Evolutionary conservation across 345 rosid species (phyloP).

Genomic region (Brassica incana): DNA sequence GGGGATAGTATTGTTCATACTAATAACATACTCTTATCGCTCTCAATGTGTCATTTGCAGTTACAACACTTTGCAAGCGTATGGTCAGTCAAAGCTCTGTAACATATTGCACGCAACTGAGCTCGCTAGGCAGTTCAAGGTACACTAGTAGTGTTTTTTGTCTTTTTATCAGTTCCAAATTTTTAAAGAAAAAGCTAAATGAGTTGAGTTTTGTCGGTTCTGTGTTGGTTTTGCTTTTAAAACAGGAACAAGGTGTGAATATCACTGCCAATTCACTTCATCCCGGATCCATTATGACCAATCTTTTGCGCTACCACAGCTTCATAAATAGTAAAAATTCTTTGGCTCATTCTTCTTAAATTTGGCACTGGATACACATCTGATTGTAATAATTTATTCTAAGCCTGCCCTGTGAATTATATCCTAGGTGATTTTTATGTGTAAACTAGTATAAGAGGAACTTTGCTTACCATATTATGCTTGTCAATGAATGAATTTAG

Average conservation of each 20-base stretch:
- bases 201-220: background rate
- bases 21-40: background rate
- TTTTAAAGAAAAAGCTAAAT: slow-evolving; percentile 8
- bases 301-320: slow-evolving; percentile 56
- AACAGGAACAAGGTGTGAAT: slow-evolving; percentile 63
- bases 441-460: too few species aligned
- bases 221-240: slow-evolving; percentile 18
- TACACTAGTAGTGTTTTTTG: slow-evolving; percentile 8
- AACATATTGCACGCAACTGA: slow-evolving; percentile 83
- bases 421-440: too few species aligned
- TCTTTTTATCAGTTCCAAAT: background rate
- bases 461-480: background rate
- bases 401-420: too few species aligned
- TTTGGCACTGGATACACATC: background rate
- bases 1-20: slow-evolving; percentile 6
- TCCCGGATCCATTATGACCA: slow-evolving; percentile 69
- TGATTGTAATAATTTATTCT: background rate
- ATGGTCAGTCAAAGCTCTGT: slow-evolving; percentile 80
- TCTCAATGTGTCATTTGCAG: slow-evolving; percentile 33
- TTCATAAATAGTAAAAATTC: slow-evolving; percentile 45
- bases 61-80: slow-evolving; percentile 52
- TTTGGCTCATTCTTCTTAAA: background rate
- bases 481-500: slow-evolving; percentile 4
- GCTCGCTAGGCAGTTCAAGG: slow-evolving; percentile 73
- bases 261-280: slow-evolving; percentile 75